Evolutionary conservation across 1,284 basidiomycete genomes (phyloP).

Genomic region (Cystobasidium pallidum): DNA sequence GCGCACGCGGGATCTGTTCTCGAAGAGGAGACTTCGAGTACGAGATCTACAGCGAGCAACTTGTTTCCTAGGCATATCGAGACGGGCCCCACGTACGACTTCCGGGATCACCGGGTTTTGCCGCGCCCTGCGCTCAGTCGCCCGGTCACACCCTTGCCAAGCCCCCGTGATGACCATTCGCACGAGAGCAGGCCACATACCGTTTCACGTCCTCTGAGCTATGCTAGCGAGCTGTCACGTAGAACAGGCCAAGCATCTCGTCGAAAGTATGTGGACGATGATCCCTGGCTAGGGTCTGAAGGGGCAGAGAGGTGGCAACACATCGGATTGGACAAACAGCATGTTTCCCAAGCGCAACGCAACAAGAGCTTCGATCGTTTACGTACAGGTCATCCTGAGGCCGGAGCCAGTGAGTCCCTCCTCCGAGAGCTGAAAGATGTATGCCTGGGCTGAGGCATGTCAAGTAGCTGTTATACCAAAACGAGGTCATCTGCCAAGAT

Average conservation of each 20-base stretch:
- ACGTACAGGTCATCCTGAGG: neutral
- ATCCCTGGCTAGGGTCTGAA: conserved; percentile 16
- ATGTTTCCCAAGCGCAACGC: neutral
- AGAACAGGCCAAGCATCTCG: neutral
- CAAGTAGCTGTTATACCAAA: neutral
- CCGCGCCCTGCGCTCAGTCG: conserved; percentile 1
- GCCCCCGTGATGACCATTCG: neutral
- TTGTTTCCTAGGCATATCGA: neutral
- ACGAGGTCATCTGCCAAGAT: neutral
- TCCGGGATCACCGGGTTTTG: neutral
- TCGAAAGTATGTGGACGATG: neutral
- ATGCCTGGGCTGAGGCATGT: too few species aligned
- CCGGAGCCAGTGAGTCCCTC: neutral
- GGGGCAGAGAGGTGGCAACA: neutral
- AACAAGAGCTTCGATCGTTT: conserved; percentile 3
- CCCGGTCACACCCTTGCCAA: neutral
- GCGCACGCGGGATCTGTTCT: neutral
- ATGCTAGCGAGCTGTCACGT: conserved; percentile 6
- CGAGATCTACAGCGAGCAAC: neutral
- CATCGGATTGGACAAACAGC: neutral
- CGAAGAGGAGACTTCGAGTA: neutral
- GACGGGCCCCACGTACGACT: neutral
- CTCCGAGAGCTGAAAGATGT: too few species aligned
- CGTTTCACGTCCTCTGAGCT: neutral
- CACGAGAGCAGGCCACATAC: neutral